These are phyloP conservation scores for Monilinia aucupariae DNA, from an alignment of 2,329 filamentous ascomycete species.

Conservation along the genomic window DNA sequence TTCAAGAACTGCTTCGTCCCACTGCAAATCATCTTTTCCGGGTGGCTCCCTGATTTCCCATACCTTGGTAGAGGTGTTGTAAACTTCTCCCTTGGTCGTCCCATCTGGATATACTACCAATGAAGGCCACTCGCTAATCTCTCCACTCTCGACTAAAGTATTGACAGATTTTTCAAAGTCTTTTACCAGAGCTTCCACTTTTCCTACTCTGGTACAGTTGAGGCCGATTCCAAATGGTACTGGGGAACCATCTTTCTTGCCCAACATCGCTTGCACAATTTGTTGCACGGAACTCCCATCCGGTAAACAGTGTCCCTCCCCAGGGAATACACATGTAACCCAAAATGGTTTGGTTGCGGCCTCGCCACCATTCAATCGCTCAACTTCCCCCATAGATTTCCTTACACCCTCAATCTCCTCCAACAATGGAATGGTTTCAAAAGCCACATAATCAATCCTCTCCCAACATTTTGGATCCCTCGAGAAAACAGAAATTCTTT, in stretches of 20 bases:
- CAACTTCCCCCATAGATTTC: constrained; percentile 34
- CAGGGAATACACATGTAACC: constrained; percentile 59
- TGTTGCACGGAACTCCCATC: constrained; percentile 48
- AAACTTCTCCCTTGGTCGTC: constrained; percentile 58
- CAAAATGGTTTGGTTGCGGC: constrained; percentile 39
- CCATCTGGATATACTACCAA: constrained; percentile 65
- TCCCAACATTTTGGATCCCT: constrained; percentile 23
- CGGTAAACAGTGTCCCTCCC: constrained; percentile 47
- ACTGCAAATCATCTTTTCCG: constrained; percentile 22
- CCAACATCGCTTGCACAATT: constrained; percentile 39
- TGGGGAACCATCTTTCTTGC: constrained; percentile 18
- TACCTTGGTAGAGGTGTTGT: constrained; percentile 56
- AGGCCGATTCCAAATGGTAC: constrained; percentile 59
- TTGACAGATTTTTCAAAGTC: constrained; percentile 48
- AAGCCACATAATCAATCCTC: constrained; percentile 50
- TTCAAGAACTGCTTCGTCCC: constrained; percentile 37
- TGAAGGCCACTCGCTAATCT: constrained; percentile 41
- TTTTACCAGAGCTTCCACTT: constrained; percentile 50
- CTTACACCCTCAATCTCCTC: constrained; percentile 58
- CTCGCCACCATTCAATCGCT: neutral
- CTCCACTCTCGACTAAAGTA: constrained; percentile 38
- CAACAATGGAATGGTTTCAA: constrained; percentile 60
- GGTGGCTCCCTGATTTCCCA: constrained; percentile 44
- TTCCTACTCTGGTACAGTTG: constrained; percentile 63
- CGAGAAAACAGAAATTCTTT: constrained; percentile 48